phyloP scores from a whole-genome alignment of 768 basidiomycete species.

The Floccularia luteovirens region DNA sequence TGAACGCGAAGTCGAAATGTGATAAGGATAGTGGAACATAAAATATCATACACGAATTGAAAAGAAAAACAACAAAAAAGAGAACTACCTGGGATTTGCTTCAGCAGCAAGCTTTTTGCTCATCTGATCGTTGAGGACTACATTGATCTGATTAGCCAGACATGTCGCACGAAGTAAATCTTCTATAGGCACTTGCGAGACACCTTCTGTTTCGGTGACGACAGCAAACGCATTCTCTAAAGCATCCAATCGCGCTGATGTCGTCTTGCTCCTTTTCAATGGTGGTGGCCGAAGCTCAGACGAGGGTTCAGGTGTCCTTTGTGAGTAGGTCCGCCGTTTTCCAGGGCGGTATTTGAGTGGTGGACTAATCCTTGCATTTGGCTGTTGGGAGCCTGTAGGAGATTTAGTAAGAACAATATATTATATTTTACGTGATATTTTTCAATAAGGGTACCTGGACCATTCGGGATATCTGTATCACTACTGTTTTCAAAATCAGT shows the following conservation, averaged over 20 bases:
- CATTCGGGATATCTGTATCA: neutral
- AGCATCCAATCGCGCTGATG: conserved; percentile 33
- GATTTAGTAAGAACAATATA: neutral
- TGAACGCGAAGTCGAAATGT: too few species aligned
- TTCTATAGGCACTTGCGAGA: conserved; percentile 40
- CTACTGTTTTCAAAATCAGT: neutral
- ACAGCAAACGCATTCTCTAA: conserved; percentile 35
- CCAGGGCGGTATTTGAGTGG: neutral
- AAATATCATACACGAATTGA: too few species aligned
- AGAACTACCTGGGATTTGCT: too few species aligned
- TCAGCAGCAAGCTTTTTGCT: conserved; percentile 25
- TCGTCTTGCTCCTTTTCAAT: conserved; percentile 28
- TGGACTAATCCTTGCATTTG: neutral
- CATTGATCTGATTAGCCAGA: conserved; percentile 38
- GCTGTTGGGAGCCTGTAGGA: neutral
- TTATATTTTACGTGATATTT: too few species aligned
- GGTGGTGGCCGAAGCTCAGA: conserved; percentile 9
- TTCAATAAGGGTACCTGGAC: too few species aligned
- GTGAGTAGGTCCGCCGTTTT: conserved; percentile 9
- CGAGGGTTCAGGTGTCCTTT: conserved; percentile 10
- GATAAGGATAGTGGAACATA: too few species aligned
- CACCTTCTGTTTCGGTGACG: conserved; percentile 25
- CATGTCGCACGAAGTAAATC: conserved; percentile 40
- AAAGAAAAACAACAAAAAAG: too few species aligned
- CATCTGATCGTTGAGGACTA: conserved; percentile 37